Conservation (phyloP, 129 eudicot species). For the Arctium lappa region DNA sequence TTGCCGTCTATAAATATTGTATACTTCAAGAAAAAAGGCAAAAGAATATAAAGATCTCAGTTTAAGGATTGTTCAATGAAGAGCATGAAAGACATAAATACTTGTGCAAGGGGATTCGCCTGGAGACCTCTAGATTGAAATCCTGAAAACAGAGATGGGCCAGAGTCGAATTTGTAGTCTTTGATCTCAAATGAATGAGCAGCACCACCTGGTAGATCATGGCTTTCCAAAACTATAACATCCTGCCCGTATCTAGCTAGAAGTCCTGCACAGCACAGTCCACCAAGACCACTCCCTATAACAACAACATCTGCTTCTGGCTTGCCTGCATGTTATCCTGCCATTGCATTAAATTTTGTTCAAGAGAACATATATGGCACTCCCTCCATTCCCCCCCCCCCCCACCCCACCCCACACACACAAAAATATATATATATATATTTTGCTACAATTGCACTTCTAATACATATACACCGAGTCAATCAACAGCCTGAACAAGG, state of each 20-base stretch:
- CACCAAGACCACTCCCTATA: conserved; percentile 96
- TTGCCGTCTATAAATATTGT: too few species aligned
- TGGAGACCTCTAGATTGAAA: conserved; percentile 97
- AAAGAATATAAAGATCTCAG: not conserved
- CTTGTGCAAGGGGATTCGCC: conserved; percentile 98
- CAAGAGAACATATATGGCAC: not conserved
- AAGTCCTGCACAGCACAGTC: conserved; percentile 92
- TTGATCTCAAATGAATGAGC: conserved; percentile 88
- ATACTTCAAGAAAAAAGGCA: not conserved
- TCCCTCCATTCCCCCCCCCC: not conserved
- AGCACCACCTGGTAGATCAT: conserved; percentile 95
- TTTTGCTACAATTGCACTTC: not conserved
- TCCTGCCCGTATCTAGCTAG: conserved; percentile 81
- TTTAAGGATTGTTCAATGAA: not conserved
- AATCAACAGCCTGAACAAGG: too few species aligned
- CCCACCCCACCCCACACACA: not conserved
- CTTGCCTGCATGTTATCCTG: conserved; percentile 67
- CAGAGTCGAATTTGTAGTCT: conserved; percentile 93
- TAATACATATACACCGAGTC: too few species aligned
- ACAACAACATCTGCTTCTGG: conserved; percentile 89
- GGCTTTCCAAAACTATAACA: conserved; percentile 92
- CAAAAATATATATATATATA: too few species aligned
- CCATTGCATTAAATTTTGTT: conserved; percentile 26
- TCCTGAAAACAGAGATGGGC: conserved; percentile 94
- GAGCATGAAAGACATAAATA: conserved; percentile 33